A percentile compares a stretch with the other conserved stretches of the same genome.
Conservation (phyloP, 73 alveolate genomes). For the Paramecium pentaurelia region DNA sequence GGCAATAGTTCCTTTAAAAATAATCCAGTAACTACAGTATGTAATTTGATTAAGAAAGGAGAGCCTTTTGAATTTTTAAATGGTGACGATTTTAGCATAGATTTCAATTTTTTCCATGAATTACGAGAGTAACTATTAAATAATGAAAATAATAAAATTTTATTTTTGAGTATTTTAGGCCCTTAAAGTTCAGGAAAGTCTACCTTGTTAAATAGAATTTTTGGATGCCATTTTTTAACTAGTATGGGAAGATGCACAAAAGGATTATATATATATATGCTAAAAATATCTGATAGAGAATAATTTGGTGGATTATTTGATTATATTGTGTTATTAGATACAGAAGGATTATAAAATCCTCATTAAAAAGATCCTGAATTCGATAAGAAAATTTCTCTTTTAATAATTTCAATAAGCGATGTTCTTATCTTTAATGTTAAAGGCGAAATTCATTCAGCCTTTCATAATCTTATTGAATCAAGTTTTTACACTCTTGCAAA, state of each 20-base stretch:
- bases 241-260: constrained; percentile 62
- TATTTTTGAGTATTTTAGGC: constrained; percentile 40
- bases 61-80: constrained; percentile 57
- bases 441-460: neutral
- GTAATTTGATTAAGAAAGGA: neutral
- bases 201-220: constrained; percentile 36
- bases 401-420: neutral
- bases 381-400: constrained; percentile 31
- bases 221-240: constrained; percentile 53
- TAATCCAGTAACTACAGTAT: neutral
- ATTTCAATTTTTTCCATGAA: neutral
- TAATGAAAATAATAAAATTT: neutral
- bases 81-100: constrained; percentile 39
- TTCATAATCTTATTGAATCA: neutral
- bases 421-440: neutral
- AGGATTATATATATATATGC: constrained; percentile 19
- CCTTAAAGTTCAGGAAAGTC: constrained; percentile 63
- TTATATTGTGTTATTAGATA: constrained; percentile 37
- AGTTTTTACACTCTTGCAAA: neutral
- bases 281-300: neutral
- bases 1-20: neutral
- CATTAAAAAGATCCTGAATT: constrained; percentile 44
- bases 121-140: neutral
- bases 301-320: neutral
- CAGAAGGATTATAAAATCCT: constrained; percentile 57